phyloP scores from a whole-genome alignment of 495 filamentous ascomycete genomes.

The Pseudoneurospora amorphoporcata region DNA sequence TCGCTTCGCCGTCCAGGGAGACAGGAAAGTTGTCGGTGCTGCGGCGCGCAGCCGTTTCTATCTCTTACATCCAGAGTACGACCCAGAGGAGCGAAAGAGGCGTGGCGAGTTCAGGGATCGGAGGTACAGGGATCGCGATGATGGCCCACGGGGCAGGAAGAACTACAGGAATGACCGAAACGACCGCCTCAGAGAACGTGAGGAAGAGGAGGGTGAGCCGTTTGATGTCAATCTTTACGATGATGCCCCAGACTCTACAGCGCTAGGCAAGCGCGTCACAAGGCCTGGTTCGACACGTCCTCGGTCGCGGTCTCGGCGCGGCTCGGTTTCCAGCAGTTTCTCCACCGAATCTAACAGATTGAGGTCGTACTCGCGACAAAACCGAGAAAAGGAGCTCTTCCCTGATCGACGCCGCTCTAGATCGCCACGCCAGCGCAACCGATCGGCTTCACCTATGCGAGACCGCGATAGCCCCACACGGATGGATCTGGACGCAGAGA shows the following conservation, averaged over 20 bases:
- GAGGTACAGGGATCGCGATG: constrained; percentile 48
- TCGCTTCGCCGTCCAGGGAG: constrained; percentile 60
- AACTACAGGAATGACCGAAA: constrained; percentile 43
- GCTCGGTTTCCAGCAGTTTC: constrained; percentile 26
- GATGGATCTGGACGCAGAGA: constrained; percentile 29
- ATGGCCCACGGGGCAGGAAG: constrained; percentile 22
- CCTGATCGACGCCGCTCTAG: constrained; percentile 23
- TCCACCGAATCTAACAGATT: constrained; percentile 16
- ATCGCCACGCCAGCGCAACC: constrained; percentile 45
- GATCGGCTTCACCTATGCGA: constrained; percentile 59
- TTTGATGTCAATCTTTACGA: constrained; percentile 75
- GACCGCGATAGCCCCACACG: constrained; percentile 49
- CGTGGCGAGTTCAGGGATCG: constrained; percentile 25
- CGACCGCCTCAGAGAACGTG: constrained; percentile 43
- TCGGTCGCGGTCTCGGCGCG: constrained; percentile 15
- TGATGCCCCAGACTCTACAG: constrained; percentile 38
- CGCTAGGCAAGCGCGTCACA: constrained; percentile 23
- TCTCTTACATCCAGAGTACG: constrained; percentile 77
- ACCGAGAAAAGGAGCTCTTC: constrained; percentile 44
- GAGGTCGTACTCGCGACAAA: constrained; percentile 16
- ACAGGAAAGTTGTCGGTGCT: constrained; percentile 69
- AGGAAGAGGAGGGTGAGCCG: constrained; percentile 39
- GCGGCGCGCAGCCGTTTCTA: constrained; percentile 81
- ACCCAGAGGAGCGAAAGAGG: constrained; percentile 62
- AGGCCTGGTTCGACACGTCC: neutral